Conservation (phyloP, 345 rosid species). For the Populus davidiana region DNA sequence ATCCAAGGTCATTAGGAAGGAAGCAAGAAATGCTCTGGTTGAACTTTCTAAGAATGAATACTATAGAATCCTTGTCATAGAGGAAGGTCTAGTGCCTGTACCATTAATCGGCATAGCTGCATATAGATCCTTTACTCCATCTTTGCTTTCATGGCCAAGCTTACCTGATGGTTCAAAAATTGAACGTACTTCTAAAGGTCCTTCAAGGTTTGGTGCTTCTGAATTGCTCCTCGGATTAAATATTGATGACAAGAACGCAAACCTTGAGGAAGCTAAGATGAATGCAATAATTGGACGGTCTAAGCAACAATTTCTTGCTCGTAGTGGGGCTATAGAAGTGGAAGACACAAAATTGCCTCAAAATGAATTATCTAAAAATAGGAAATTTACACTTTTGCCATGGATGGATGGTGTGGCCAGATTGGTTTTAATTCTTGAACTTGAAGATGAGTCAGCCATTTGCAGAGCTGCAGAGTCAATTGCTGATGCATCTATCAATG, state of each 20-base stretch:
- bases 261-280: conserved; percentile 63
- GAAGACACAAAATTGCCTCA: conserved; percentile 51
- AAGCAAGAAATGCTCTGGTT: conserved; percentile 69
- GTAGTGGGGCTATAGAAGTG: conserved; percentile 71
- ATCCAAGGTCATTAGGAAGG: conserved; percentile 55
- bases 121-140: conserved; percentile 63
- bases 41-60: conserved; percentile 77
- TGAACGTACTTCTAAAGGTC: conserved; percentile 48
- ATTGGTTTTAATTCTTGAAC: conserved; percentile 77
- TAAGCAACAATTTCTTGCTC: conserved; percentile 79
- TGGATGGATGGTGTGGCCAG: conserved; percentile 84
- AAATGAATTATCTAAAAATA: conserved; percentile 28
- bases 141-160: conserved; percentile 70
- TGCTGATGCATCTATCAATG: conserved; percentile 74
- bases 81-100: conserved; percentile 78
- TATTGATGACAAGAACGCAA: conserved; percentile 36
- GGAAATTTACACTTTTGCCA: conserved; percentile 58
- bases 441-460: conserved; percentile 66
- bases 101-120: conserved; percentile 79
- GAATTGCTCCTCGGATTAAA: conserved; percentile 69
- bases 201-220: conserved; percentile 74
- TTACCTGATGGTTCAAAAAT: conserved; percentile 73
- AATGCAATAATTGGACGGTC: conserved; percentile 73
- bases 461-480: conserved; percentile 71
- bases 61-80: conserved; percentile 69